Evolutionary conservation across 108 stramenopile genomes (phyloP), one percentile per base, ranked within the genome.

Genomic region (Chaetoceros muelleri): DNA sequence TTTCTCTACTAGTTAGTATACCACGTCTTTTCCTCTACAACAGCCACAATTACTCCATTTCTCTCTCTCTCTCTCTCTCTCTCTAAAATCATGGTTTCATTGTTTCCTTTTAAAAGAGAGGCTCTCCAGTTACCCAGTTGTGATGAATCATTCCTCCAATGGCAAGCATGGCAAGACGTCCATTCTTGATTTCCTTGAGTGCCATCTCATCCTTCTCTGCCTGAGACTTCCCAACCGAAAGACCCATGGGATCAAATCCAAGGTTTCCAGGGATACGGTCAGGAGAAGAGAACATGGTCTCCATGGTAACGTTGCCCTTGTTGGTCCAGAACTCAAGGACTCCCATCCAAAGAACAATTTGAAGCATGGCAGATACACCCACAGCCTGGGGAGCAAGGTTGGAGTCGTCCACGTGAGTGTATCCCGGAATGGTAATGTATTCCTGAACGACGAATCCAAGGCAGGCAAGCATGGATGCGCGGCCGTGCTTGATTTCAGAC

Each of bases 401-500:
- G 61, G 81, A 83, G 64, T 88, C 85, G 61, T 84, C 83, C 3
- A 88, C 87, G 59, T 83, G 86, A 30, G 67, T 47, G 61, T 73
- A 81, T 67, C 87, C 87, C 20, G 90, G 91, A 55, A 93, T 69
- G 50, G 83, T 93, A 40, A 79, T 51, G 77, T 68, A 86, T 64
- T 93, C 69, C 49, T 81, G 81, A 55, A 54, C 66, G 53, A 80
- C 64, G 65, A 88, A 93, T 44, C 91, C 91, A 56, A 84, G 65
- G 30, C 75, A 58, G 58, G 91, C 96, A 46, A 98, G 83, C 96
- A 98, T 98, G 64, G 93, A 67, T 7, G 87, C 68, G 24, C 96
- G 94, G 40, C 90, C 72, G 87, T 98, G 96, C 80, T 98, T 98
- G 76, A 98, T 77, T 65, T 98, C 96, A 44, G 95, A 80, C 57